Evolutionary conservation across 2,329 filamentous ascomycete genomes (phyloP).

Genomic region (Metarhizium robertsii): DNA sequence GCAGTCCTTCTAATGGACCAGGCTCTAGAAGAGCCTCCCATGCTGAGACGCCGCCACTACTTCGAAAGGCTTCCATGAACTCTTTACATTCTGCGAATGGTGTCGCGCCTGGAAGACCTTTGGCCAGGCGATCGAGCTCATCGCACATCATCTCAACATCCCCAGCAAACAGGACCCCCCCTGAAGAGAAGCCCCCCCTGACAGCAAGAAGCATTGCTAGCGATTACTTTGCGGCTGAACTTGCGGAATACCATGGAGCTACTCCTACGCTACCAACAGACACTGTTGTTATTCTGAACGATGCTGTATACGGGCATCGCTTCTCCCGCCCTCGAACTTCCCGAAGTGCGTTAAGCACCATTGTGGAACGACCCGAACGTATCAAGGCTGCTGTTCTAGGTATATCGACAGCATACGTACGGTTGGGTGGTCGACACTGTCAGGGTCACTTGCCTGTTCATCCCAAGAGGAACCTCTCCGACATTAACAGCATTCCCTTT

Average conservation of each 20-base stretch:
- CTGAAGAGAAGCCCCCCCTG: conserved; percentile 26
- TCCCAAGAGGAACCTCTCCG: conserved; percentile 46
- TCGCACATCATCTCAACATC: conserved; percentile 30
- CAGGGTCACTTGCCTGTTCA: conserved; percentile 61
- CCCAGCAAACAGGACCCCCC: conserved; percentile 18
- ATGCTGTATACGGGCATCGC: conserved; percentile 90
- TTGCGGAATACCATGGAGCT: conserved; percentile 49
- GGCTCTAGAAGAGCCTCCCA: conserved; percentile 37
- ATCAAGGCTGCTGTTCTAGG: conserved; percentile 78
- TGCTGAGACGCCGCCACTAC: conserved; percentile 39
- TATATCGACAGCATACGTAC: conserved; percentile 78
- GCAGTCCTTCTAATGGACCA: conserved; percentile 31
- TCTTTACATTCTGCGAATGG: conserved; percentile 43
- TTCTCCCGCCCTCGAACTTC: conserved; percentile 76
- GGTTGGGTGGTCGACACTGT: conserved; percentile 71
- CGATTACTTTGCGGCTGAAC: conserved; percentile 60
- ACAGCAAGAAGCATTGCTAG: conserved; percentile 51
- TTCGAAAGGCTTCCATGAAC: conserved; percentile 48
- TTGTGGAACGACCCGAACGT: conserved; percentile 89
- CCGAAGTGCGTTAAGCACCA: conserved; percentile 61
- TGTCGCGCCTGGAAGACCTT: conserved; percentile 24
- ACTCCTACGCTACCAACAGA: conserved; percentile 36
- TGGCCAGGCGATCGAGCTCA: conserved; percentile 40
- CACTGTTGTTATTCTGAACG: conserved; percentile 79
- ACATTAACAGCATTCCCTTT: conserved; percentile 61